Evolutionary conservation across 768 basidiomycete species (phyloP), one percentile per base, ranked within the genome.

Genomic region (Suillus occidentalis): DNA sequence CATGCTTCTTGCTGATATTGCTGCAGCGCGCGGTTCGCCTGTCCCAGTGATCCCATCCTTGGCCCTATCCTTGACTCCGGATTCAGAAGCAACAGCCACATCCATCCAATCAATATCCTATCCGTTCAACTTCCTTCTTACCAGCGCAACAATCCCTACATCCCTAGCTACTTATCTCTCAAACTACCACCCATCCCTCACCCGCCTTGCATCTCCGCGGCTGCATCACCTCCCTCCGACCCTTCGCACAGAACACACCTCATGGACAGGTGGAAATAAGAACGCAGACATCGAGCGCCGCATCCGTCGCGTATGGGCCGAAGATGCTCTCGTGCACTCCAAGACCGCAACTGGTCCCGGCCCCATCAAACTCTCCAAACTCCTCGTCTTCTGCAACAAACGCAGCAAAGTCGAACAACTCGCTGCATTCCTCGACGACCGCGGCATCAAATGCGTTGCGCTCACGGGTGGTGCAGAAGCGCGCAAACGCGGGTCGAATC

Each of bases 351-450:
- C 69, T 28, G 10, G 50, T 7, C 63, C 71, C 36, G 68, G 67
- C 20, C 74, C 71, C 34, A 71, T 69, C 1, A 67, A 73, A 31
- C 80, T 88, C 61, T 87, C 87, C 57, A 92, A 91, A 73, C 77
- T 95, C 16, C 79, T 97, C 56, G 79, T 97, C 12, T 97, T 97
- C 73, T 90, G 89, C 72, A 97, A 97, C 77, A 88, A 86, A 72
- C 85, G 83, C 71, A 81, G 77, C 20, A 89, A 87, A 68, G 94
- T 91, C 14, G 80, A 84, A 39, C 83, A 85, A 61, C 79, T 96
- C 4, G 83, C 85, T 4, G 64, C 71, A 16, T 87, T 86, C 72
- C 78, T 97, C 2, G 76, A 80, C 13, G 80, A 84, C 63, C 86
- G 85, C 60, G 87, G 86, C 3, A 81, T 94, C 66, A 81, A 82